Conservation (phyloP, 148 eudicot genomes). For the Camellia lanceoleosa region DNA sequence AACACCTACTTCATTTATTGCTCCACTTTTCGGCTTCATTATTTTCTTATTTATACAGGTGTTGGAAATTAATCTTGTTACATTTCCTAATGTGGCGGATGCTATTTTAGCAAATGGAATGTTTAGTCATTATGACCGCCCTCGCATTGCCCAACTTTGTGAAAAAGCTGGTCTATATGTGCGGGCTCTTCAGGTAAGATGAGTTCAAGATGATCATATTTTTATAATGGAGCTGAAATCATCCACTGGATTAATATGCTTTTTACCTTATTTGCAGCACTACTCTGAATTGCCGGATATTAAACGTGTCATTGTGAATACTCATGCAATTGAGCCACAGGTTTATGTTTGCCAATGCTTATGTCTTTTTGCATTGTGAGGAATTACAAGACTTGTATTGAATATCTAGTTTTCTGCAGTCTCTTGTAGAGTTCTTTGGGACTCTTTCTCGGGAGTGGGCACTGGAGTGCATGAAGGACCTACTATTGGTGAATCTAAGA, state of each 20-base stretch:
- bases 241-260: not conserved
- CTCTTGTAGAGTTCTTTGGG: slow-evolving; percentile 97
- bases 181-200: slow-evolving; percentile 70
- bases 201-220: not conserved
- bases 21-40: not conserved
- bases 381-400: slow-evolving; percentile 7
- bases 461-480: slow-evolving; percentile 96
- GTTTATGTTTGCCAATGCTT: slow-evolving; percentile 27
- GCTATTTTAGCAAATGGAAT: slow-evolving; percentile 87
- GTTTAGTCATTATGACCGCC: slow-evolving; percentile 92
- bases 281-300: slow-evolving; percentile 73
- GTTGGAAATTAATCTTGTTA: slow-evolving; percentile 77
- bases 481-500: slow-evolving; percentile 80
- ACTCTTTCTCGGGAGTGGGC: slow-evolving; percentile 97
- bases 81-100: slow-evolving; percentile 89
- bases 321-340: slow-evolving; percentile 95
- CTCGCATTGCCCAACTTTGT: slow-evolving; percentile 84
- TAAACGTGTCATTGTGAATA: slow-evolving; percentile 89
- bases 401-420: slow-evolving; percentile 34
- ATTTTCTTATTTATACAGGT: slow-evolving; percentile 40
- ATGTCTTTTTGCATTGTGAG: not conserved
- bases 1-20: not conserved
- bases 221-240: not conserved
- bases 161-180: slow-evolving; percentile 81
- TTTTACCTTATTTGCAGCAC: slow-evolving; percentile 49